Percentiles rank a stretch among this genome's conserved stretches.
Conservation (phyloP, 2,329 filamentous ascomycete genomes). For the Westerdykella ornata region DNA sequence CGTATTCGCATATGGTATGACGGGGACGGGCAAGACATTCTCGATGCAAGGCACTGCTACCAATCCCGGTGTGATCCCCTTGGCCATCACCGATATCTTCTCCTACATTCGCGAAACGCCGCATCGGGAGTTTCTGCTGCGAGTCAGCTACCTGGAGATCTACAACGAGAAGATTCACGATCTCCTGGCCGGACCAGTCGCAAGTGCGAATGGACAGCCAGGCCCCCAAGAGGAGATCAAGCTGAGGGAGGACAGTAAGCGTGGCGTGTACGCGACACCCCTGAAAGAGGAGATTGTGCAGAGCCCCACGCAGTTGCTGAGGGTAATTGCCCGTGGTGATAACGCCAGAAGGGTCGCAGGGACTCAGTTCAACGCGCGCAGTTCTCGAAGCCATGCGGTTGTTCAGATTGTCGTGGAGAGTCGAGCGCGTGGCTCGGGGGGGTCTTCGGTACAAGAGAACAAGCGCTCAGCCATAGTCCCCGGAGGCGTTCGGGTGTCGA, state of each 20-base stretch:
- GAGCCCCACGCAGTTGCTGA: conserved; percentile 86
- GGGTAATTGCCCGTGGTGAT: conserved; percentile 92
- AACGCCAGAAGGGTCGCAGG: conserved; percentile 83
- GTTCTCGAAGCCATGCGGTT: conserved; percentile 94
- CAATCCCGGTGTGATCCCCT: conserved; percentile 90
- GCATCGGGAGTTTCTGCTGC: conserved; percentile 83
- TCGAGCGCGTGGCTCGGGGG: conserved; percentile 68
- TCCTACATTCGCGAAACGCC: conserved; percentile 98
- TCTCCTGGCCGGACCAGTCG: conserved; percentile 67
- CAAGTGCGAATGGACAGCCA: conserved; percentile 43
- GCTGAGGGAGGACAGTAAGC: conserved; percentile 88
- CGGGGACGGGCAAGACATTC: conserved; percentile 96
- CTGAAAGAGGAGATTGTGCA: conserved; percentile 98
- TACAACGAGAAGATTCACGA: conserved; percentile 99
- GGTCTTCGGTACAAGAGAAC: conserved; percentile 38
- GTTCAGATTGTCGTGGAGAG: conserved; percentile 99
- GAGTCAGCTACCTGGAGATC: conserved; percentile 97
- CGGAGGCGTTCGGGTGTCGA: conserved; percentile 90
- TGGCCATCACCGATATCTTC: conserved; percentile 98
- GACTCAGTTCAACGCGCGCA: conserved; percentile 94
- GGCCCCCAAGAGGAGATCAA: conserved; percentile 85
- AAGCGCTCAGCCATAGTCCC: conserved; percentile 47
- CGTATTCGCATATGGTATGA: conserved; percentile 98
- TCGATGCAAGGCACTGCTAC: conserved; percentile 98
- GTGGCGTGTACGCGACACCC: conserved; percentile 92